Evolutionary conservation across 2,329 filamentous ascomycete species (phyloP).

Genomic region (Mycogone perniciosa): DNA sequence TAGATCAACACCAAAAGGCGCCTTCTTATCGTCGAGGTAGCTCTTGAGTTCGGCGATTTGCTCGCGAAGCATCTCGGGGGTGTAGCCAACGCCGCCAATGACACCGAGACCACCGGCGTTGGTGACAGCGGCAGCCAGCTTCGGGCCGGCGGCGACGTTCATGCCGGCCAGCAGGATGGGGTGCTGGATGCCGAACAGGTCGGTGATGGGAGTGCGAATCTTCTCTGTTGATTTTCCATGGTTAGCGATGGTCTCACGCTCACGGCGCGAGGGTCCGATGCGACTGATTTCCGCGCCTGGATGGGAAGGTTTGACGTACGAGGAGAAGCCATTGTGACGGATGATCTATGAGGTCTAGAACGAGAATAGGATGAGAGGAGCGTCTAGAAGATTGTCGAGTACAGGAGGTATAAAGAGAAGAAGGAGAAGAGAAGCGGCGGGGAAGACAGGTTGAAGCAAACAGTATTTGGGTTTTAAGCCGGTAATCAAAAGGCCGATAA

Average conservation of each 20-base stretch:
- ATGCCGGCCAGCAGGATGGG: conserved; percentile 93
- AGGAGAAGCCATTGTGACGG: conserved; percentile 64
- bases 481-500: not conserved
- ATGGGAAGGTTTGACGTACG: conserved; percentile 49
- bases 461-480: conserved; percentile 5
- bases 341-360: conserved; percentile 12
- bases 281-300: too few relatives aligned
- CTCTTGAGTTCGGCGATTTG: conserved; percentile 93
- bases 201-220: conserved; percentile 86
- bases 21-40: conserved; percentile 81
- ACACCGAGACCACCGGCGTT: conserved; percentile 96
- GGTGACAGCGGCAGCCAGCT: conserved; percentile 91
- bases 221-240: conserved; percentile 25
- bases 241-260: not conserved
- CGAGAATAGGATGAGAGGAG: conserved; percentile 14
- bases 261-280: too few relatives aligned
- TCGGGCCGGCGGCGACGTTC: conserved; percentile 97
- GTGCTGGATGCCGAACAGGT: conserved; percentile 97
- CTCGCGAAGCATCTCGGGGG: conserved; percentile 92
- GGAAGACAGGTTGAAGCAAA: not conserved
- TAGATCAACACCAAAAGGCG: conserved; percentile 90
- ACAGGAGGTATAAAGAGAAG: not conserved
- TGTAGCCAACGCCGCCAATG: conserved; percentile 92
- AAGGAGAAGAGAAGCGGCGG: not conserved
- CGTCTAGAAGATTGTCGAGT: too few relatives aligned